Evolutionary conservation across 2,329 filamentous ascomycete species (phyloP).

Genomic region (Aspergillus pseudoviridinutans): DNA sequence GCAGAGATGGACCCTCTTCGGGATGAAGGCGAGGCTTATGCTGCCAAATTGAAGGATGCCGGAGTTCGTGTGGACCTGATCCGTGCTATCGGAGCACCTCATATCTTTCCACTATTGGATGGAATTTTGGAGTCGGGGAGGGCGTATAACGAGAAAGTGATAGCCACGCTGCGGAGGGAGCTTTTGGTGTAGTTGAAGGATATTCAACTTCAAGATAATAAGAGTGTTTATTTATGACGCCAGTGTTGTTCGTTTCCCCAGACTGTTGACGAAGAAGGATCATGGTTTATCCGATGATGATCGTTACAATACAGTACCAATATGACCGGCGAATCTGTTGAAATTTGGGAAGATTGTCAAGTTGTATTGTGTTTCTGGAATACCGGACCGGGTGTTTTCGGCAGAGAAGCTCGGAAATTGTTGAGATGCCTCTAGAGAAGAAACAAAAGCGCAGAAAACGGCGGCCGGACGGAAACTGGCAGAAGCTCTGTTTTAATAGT

Average conservation of each 20-base stretch:
- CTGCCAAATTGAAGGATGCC: conserved; percentile 33
- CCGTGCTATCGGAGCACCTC: conserved; percentile 31
- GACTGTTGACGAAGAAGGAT: conserved; percentile 3
- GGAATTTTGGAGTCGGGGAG: conserved; percentile 28
- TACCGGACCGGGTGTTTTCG: conserved; percentile 25
- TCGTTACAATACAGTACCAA: conserved; percentile 12
- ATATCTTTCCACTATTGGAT: conserved; percentile 29
- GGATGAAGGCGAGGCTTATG: conserved; percentile 40
- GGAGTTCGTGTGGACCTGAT: conserved; percentile 31
- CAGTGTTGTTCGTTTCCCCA: background rate
- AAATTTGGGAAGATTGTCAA: background rate
- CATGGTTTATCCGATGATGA: conserved; percentile 16
- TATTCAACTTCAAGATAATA: background rate
- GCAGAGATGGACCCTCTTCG: conserved; percentile 42
- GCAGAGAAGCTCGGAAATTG: conserved; percentile 18
- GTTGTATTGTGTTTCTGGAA: background rate
- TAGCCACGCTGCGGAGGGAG: conserved; percentile 25
- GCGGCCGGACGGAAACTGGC: background rate
- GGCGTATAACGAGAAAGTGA: conserved; percentile 25
- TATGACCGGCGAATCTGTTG: background rate
- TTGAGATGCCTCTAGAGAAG: background rate
- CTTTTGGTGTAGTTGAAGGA: conserved; percentile 9
- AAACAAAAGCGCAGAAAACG: conserved; percentile 1
- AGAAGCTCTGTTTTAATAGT: background rate
- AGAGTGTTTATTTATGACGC: background rate